phyloP scores from a whole-genome alignment of 148 eudicot genomes.

The Fagopyrum homotropicum region DNA sequence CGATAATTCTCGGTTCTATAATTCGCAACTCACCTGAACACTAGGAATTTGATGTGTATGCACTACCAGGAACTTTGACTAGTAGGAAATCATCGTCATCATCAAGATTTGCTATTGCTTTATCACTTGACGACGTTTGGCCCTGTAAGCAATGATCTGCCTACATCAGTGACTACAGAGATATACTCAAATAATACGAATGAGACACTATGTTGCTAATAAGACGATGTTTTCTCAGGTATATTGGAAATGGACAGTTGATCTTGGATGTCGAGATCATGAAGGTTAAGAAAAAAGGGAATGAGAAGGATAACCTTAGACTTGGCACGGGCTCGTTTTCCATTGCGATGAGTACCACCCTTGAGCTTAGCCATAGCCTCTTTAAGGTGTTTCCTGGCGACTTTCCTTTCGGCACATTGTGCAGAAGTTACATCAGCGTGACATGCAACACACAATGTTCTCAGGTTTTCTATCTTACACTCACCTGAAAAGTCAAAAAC shows the following conservation, averaged over 20 bases:
- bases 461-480: conserved; percentile 85
- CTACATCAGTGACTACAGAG: background rate
- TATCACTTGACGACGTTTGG: conserved; percentile 1
- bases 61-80: conserved; percentile 69
- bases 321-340: conserved; percentile 18
- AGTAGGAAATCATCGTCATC: conserved; percentile 44
- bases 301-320: conserved; percentile 29
- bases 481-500: conserved; percentile 49
- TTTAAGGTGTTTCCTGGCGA: conserved; percentile 51
- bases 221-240: no score
- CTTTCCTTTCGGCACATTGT: conserved; percentile 62
- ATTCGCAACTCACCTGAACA: conserved; percentile 9
- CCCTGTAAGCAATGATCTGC: background rate
- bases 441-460: conserved; percentile 90
- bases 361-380: conserved; percentile 25
- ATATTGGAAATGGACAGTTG: no score
- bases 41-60: conserved; percentile 32
- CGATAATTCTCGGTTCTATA: background rate
- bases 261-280: background rate
- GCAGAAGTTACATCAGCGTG: conserved; percentile 87
- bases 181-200: background rate
- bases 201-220: no score
- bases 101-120: background rate
- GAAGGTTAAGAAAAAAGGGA: background rate
- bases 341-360: background rate